A percentile compares a stretch with the other conserved stretches of the same genome.
Conservation (phyloP, 2,329 filamentous ascomycete genomes). For the Ceratocystis huliohia region DNA sequence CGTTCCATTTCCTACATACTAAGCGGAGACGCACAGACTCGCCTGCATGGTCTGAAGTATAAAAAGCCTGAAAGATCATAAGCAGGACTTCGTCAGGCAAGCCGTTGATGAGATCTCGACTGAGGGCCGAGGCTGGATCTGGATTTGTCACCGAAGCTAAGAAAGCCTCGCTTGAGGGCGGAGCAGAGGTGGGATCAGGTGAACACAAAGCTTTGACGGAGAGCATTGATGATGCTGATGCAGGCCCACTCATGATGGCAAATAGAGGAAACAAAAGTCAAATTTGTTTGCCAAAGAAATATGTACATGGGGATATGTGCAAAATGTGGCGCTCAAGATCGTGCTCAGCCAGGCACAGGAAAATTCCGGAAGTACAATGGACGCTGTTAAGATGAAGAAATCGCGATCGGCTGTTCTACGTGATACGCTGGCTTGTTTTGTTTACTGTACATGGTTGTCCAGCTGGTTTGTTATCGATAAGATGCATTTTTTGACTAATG, state of each 20-base stretch:
- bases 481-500: neutral
- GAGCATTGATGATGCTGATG: neutral
- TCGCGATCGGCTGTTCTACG: neutral
- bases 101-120: constrained; percentile 5
- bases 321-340: neutral
- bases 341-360: neutral
- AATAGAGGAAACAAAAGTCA: too few relatives aligned
- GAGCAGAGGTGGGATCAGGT: neutral
- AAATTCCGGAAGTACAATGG: neutral
- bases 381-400: neutral
- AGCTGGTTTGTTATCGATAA: neutral
- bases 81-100: constrained; percentile 16
- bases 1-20: constrained; percentile 39
- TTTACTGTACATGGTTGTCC: neutral
- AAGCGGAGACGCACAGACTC: constrained; percentile 30
- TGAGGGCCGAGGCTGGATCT: neutral
- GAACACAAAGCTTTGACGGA: neutral
- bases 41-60: neutral
- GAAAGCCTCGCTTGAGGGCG: neutral
- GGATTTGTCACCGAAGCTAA: neutral
- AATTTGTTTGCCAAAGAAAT: too few relatives aligned
- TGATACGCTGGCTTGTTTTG: neutral
- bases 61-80: constrained; percentile 1
- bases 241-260: neutral
- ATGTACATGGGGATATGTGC: too few relatives aligned